Percentiles rank a stretch among this genome's conserved stretches.
These are phyloP conservation scores for Lentinula guzmanii DNA, from an alignment of 768 basidiomycete genomes.

Conservation along the genomic window DNA sequence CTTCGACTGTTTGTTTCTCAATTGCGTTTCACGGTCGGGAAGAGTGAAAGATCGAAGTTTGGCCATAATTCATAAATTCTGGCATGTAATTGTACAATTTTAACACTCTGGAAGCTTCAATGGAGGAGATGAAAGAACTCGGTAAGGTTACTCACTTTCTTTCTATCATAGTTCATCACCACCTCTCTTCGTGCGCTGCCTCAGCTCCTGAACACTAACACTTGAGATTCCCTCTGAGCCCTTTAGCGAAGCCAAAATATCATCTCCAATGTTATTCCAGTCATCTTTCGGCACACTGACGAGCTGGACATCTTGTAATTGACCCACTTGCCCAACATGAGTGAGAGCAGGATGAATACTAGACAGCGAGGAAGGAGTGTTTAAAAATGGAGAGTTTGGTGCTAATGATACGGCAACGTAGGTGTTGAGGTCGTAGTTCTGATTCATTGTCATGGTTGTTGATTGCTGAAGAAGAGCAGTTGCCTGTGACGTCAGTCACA, in stretches of 20 bases:
- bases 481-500: background rate
- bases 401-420: conserved; percentile 39
- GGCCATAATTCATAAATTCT: no score
- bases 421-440: conserved; percentile 32
- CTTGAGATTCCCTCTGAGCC: conserved; percentile 21
- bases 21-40: no score
- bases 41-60: no score
- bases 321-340: conserved; percentile 35
- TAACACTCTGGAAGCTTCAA: no score
- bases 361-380: conserved; percentile 23
- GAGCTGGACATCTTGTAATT: conserved; percentile 37
- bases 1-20: no score
- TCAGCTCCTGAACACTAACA: conserved; percentile 32
- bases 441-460: conserved; percentile 15
- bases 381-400: conserved; percentile 24
- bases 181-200: conserved; percentile 27
- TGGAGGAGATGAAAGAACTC: background rate
- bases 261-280: conserved; percentile 26
- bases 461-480: background rate
- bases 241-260: conserved; percentile 24
- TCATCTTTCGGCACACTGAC: conserved; percentile 33
- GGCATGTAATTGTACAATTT: no score
- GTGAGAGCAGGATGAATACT: conserved; percentile 27
- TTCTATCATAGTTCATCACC: conserved; percentile 24
- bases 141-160: background rate